Evolutionary conservation across 2,329 filamentous ascomycete species (phyloP), one percentile per base, ranked within the genome.

Genomic region (Elsinoe perseae): DNA sequence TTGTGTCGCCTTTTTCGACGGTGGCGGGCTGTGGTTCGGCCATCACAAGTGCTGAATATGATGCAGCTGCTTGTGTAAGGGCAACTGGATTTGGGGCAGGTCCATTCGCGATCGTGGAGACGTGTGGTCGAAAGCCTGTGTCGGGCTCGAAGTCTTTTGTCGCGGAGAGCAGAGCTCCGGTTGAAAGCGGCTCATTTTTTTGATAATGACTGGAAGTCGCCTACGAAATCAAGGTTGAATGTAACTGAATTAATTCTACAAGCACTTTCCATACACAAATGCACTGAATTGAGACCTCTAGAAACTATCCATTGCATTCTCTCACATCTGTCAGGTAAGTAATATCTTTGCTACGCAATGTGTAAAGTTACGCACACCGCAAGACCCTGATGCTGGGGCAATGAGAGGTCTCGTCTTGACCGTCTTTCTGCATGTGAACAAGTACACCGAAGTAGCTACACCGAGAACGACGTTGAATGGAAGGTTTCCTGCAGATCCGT

Each of bases 11-110:
- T 68, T 85, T 81, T 60, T 77, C 74, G 58, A 85, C 69, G 53
- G 68, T 74, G 43, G 75, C 65, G 40, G 83, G 81, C 68, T 86
- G 82, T 48, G 80, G 79, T 68, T 79, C 79, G 61, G 83, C 79
- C 83, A 87, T 86, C 34, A 16, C 25, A 16, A 30, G 25, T 36
- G 28, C 6, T 18, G 46, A 32, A 10, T 18, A 42, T 5, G 28
- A 5, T 30, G 28, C 12, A 30, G 28, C 12, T n/a, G n/a, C 28
- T 30, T 5, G 28, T 12, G 5, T 42, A 3, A 46, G 7, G 10
- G n/a, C 10, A 25, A 2, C 7, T 46, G 20, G 4, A 23, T 5
- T 23, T 14, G 42, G 23, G 21, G 4, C 2, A 12, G 20, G 32
- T 2, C 3, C 7, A 9, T 10, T 9, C 4, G 25, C n/a, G 14